Evolutionary conservation across 176 grass and related monocot genomes (phyloP).

Genomic region (Puya raimondii): DNA sequence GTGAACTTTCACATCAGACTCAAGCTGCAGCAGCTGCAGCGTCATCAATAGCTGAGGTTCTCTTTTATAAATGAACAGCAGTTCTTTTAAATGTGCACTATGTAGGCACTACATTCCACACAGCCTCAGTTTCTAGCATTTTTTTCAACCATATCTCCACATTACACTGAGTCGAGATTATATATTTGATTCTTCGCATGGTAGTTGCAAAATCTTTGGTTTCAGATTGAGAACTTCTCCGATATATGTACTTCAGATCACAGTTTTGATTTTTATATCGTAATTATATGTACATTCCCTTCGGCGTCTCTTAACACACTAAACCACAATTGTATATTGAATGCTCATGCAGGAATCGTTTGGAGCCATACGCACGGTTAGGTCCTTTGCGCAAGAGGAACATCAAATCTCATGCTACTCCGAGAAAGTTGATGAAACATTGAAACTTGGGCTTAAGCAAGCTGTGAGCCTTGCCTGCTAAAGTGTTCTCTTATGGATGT

Average conservation of each 20-base stretch:
- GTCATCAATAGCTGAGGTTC: conserved; percentile 94
- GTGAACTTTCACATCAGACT: conserved; percentile 91
- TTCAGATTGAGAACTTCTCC: no score
- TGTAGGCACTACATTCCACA: no score
- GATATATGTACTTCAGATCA: no score
- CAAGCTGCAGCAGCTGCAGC: conserved; percentile 83
- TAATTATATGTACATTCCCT: no score
- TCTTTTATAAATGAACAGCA: conserved; percentile 3
- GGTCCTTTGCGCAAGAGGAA: conserved; percentile 85
- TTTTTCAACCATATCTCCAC: no score
- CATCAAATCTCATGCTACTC: conserved; percentile 70
- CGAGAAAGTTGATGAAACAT: conserved; percentile 77
- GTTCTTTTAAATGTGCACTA: background rate
- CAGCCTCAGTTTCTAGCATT: no score
- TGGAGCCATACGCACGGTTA: conserved; percentile 88
- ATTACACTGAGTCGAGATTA: no score
- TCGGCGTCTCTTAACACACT: background rate
- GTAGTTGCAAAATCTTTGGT: no score
- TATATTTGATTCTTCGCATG: no score
- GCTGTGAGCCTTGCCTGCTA: conserved; percentile 37
- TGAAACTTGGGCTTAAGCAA: conserved; percentile 93
- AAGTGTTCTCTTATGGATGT: no score
- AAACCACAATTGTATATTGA: conserved; percentile 1
- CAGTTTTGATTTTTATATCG: no score
- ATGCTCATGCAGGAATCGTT: conserved; percentile 70